Base-by-base conservation (phyloP, 176 grass and related monocot species). In the Neostapfia colusana region DNA sequence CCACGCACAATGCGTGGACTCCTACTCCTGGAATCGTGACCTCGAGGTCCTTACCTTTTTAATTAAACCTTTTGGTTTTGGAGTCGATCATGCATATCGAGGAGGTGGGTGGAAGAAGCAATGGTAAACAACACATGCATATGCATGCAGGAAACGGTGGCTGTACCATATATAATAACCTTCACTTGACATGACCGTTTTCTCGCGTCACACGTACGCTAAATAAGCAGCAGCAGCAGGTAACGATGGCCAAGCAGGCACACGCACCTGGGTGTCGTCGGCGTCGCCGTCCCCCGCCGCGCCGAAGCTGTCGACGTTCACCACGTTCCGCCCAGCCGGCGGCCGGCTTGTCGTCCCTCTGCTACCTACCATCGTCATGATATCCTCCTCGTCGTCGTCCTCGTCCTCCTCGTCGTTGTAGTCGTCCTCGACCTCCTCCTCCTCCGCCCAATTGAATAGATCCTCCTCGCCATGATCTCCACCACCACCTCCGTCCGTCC, bases 291-390 rank as follows among this genome's bases (percentile, higher is more conserved):
- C 85, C 0, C 95, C 95, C 5, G 71, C 87, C 0, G 89, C 91
- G 16, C 89, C 95, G 70, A 88, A 98, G 85, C 72, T 88, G 48
- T 98, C 85, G 64, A 94, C 95, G 72, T 86, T 94, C 45, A 98
- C 85, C 45, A 88, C 79, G 63, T 92, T 86, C 84, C 69, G 85
- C 38, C 72, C 34, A 38, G 41, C 20, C 31, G 20, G 2, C 68
- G 53, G 72, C 36, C 60, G 63, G 15, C 60, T 15, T n/a, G n/a
- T n/a, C 15, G 40, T 57, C 8, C 17, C 36, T 10, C 25, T 73
- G 0, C 16, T 37, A 0, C 20, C 31, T 6, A 43, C 80, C 51
- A 54, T 27, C 84, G 67, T 51, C 45, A 53, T 9, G 46, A 65
- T 17, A 8, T 34, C 50, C 0, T 50, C 66, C 0, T 44, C 74